Evolutionary conservation across 73 alveolate species (phyloP).

Genomic region (Paramecium biaurelia): DNA sequence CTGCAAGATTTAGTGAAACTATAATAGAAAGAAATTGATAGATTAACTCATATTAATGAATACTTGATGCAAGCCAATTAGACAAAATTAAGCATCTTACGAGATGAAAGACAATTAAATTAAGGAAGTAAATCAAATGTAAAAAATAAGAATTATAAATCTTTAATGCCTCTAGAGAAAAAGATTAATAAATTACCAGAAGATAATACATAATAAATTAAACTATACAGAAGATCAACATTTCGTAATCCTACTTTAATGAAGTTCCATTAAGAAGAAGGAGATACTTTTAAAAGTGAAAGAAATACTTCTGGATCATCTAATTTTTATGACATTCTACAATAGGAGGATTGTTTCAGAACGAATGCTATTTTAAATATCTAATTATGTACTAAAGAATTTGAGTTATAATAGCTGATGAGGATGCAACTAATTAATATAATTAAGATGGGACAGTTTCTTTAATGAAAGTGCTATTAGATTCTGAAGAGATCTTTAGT

Average conservation of each 20-base stretch:
- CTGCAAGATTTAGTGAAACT: background rate
- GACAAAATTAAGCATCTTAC: background rate
- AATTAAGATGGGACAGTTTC: slow-evolving; percentile 23
- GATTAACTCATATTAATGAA: slow-evolving; percentile 33
- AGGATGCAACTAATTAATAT: slow-evolving; percentile 6
- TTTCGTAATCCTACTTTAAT: slow-evolving; percentile 24
- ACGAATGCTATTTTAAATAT: slow-evolving; percentile 19
- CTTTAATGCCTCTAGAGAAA: background rate
- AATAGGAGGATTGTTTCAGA: slow-evolving; percentile 25
- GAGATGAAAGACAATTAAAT: slow-evolving; percentile 31
- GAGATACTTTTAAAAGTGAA: background rate
- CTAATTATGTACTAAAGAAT: background rate
- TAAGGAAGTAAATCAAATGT: background rate
- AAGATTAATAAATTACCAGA: background rate
- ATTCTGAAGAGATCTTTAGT: slow-evolving; percentile 20
- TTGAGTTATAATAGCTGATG: slow-evolving; percentile 18
- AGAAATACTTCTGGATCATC: background rate
- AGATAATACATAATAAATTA: background rate
- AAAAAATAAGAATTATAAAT: background rate
- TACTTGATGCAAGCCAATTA: slow-evolving; percentile 16
- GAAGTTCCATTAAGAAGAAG: background rate
- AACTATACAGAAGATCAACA: background rate
- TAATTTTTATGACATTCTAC: slow-evolving; percentile 9
- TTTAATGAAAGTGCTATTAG: background rate
- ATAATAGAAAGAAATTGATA: background rate